Conservation (phyloP, 75 land plant genomes). For the Larix kaempferi region DNA sequence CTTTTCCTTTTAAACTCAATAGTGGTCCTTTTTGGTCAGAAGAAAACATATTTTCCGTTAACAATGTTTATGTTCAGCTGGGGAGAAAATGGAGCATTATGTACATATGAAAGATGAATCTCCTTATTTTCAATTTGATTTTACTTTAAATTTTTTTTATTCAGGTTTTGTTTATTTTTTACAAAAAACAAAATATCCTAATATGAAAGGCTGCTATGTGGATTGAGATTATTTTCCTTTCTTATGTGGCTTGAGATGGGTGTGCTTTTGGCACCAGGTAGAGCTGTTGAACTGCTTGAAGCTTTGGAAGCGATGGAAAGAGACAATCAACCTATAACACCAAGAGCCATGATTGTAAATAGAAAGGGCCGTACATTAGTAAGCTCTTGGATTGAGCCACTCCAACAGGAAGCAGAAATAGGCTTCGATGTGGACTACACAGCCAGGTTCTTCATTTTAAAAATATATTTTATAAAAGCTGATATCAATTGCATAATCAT, state of each 20-base stretch:
- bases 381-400: conserved; percentile 99
- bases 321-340: conserved; percentile 80
- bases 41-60: no score
- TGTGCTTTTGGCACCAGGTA: conserved; percentile 47
- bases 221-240: conserved; percentile 2
- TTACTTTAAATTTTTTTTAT: no score
- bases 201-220: neutral
- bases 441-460: conserved; percentile 57
- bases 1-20: neutral
- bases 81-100: no score
- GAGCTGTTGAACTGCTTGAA: conserved; percentile 85
- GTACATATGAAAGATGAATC: no score
- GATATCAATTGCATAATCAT: neutral
- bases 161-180: neutral
- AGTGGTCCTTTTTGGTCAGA: neutral
- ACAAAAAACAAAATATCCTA: neutral
- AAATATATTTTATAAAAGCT: neutral
- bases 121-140: no score
- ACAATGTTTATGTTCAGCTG: no score
- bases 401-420: conserved; percentile 94
- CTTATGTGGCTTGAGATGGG: no score
- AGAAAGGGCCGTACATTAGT: conserved; percentile 90
- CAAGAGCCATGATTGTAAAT: conserved; percentile 90
- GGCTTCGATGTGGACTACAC: conserved; percentile 92
- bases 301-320: conserved; percentile 86